Base-by-base conservation (phyloP, 805 yeast genomes). In the Brettanomyces sp. region DNA sequence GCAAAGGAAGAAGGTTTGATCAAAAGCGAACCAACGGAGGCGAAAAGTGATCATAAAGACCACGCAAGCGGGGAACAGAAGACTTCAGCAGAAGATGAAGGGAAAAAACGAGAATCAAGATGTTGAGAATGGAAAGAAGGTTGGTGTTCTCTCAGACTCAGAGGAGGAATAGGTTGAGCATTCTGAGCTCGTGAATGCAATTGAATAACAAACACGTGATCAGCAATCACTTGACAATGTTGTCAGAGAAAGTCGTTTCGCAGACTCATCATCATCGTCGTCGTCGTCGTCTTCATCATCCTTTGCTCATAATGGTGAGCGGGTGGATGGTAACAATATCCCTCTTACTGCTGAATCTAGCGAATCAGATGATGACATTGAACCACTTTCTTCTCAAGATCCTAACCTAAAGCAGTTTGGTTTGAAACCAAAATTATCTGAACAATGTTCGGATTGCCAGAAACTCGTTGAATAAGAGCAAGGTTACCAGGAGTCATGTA, bases 371-470 rank as follows among this genome's bases (percentile, higher is more conserved):
- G 32, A 28, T 28, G 32, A 28, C 11, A 30, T 12, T 39, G 34
- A 64, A 43, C 53, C 36, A 21, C 47, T 57, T 25, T 36, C 51
- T 12, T 52, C 59, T 5, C 57, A 59, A 11, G 59, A 57, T 37
- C 54, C 59, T 23, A 73, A 65, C 51, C 62, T 63, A 58, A 62
- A 59, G 70, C 64, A 49, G 50, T 60, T 52, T 14, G 62, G 73
- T 43, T 63, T 68, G 37, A 72, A 74, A 51, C 82, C 82, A 30
- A 64, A 66, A 37, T 59, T 77, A 58, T 64, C 63, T 70, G 50
- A 79, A 70, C 46, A 69, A 76, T 56, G 74, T 72, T 52, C 56
- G 66, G 3, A 65, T 74, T 24, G 78, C 79, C n/a, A 58, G 63
- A 44, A 68, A 67, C 43, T 69, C 79, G 7, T 63, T 71, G 53